phyloP scores from a whole-genome alignment of 1,139 yeast genomes.

The Zygoascus sp. region DNA sequence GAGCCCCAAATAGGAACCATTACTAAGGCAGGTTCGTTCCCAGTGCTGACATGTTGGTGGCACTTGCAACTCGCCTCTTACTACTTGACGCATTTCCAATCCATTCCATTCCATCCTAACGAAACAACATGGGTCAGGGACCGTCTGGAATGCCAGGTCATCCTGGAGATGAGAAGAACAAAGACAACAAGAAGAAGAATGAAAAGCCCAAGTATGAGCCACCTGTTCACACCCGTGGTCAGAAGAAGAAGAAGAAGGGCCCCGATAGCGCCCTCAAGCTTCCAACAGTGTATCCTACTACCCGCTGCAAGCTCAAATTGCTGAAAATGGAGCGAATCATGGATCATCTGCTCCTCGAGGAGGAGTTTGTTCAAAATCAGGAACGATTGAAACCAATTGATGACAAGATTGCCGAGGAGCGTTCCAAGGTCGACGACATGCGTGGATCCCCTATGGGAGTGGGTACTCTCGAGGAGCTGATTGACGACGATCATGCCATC shows the following conservation, averaged over 20 bases:
- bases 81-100: not conserved
- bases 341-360: constrained; percentile 91
- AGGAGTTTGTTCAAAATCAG: constrained; percentile 92
- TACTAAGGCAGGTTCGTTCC: no score
- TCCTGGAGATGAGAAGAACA: constrained; percentile 64
- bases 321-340: constrained; percentile 93
- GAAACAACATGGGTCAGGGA: constrained; percentile 59
- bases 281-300: constrained; percentile 86
- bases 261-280: constrained; percentile 84
- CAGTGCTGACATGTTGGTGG: constrained; percentile 2
- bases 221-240: constrained; percentile 91
- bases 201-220: constrained; percentile 94
- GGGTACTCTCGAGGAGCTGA: constrained; percentile 93
- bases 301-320: constrained; percentile 87
- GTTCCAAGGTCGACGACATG: constrained; percentile 90
- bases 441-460: constrained; percentile 97
- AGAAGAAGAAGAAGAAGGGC: constrained; percentile 74
- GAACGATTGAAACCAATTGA: constrained; percentile 95
- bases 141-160: constrained; percentile 71
- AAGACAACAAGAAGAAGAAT: constrained; percentile 44
- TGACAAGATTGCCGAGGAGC: constrained; percentile 93
- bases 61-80: constrained; percentile 9
- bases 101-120: not conserved
- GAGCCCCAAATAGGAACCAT: not conserved
- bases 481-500: constrained; percentile 98